These are phyloP conservation scores for Biscogniauxia sp. DNA, from an alignment of 2,329 filamentous ascomycete genomes.

Conservation along the genomic window DNA sequence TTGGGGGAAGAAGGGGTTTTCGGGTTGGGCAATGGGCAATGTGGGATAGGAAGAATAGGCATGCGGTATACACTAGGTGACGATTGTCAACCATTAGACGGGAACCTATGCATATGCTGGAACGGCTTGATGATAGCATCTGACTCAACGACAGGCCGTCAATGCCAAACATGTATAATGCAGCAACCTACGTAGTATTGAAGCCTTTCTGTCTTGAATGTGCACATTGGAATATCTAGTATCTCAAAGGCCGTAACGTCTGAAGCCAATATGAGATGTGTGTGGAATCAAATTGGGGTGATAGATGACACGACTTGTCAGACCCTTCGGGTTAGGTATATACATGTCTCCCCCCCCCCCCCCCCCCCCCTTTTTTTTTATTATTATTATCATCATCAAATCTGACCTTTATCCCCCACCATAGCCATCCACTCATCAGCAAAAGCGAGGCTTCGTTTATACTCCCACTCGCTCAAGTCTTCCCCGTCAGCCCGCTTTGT, in stretches of 20 bases:
- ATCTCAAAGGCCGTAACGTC: too few species aligned
- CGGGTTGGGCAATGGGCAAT: conserved; percentile 5
- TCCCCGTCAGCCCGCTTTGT: conserved; percentile 9
- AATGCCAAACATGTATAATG: not conserved
- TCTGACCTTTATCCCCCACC: conserved; percentile 13
- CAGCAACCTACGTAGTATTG: not conserved
- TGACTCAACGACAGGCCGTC: conserved; percentile 6
- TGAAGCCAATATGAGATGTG: too few species aligned
- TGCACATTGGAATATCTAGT: not conserved
- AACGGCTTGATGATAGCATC: conserved; percentile 11
- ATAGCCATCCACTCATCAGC: conserved; percentile 30
- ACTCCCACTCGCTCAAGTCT: conserved; percentile 17
- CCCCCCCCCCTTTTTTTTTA: not conserved
- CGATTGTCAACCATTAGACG: conserved; percentile 3
- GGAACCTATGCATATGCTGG: conserved; percentile 14
- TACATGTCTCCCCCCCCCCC: not conserved
- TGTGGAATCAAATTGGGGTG: not conserved
- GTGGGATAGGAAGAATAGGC: conserved; percentile 6
- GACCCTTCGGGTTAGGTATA: too few species aligned
- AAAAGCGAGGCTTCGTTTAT: conserved; percentile 16
- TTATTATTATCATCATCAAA: too few species aligned
- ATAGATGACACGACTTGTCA: not conserved
- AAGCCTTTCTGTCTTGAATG: not conserved
- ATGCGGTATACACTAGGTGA: not conserved
- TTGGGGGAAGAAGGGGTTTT: conserved; percentile 6